phyloP scores from a whole-genome alignment of 495 filamentous ascomycete species.

The Podospora comata region DNA sequence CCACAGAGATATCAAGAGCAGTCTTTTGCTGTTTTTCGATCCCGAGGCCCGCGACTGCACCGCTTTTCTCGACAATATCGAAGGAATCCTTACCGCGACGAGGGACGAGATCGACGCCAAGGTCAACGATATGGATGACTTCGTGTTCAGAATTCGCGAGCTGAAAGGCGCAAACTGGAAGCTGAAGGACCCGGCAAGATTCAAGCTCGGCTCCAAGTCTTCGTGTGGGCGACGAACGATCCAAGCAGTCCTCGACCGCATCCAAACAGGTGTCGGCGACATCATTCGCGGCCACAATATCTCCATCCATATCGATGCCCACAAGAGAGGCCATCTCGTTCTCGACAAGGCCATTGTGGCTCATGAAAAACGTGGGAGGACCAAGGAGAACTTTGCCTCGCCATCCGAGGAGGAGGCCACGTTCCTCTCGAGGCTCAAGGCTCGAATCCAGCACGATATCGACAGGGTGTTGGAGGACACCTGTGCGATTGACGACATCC shows the following conservation, averaged over 20 bases:
- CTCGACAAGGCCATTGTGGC: conserved; percentile 47
- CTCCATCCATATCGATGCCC: conserved; percentile 40
- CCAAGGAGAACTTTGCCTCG: conserved; percentile 22
- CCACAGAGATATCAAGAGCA: conserved; percentile 37
- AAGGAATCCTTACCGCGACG: conserved; percentile 27
- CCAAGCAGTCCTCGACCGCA: conserved; percentile 43
- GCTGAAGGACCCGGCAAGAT: conserved; percentile 36
- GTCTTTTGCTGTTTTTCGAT: conserved; percentile 39
- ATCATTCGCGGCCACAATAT: conserved; percentile 44
- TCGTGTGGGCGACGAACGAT: conserved; percentile 39
- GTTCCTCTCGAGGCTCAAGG: conserved; percentile 35
- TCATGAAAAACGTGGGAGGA: conserved; percentile 29
- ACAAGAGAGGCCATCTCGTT: conserved; percentile 47
- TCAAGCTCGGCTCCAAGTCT: conserved; percentile 31
- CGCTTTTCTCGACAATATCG: conserved; percentile 35
- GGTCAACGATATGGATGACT: conserved; percentile 38
- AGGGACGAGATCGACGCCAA: conserved; percentile 35
- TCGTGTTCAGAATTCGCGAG: conserved; percentile 43
- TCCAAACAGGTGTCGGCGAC: conserved; percentile 46
- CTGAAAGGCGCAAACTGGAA: conserved; percentile 42
- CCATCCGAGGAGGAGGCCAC: conserved; percentile 22
- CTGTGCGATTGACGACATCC: conserved; percentile 39
- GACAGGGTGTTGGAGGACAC: conserved; percentile 47
- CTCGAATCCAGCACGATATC: conserved; percentile 42
- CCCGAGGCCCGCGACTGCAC: conserved; percentile 35